Evolutionary conservation across 148 eudicot species (phyloP).

Genomic region (Drosera capensis): DNA sequence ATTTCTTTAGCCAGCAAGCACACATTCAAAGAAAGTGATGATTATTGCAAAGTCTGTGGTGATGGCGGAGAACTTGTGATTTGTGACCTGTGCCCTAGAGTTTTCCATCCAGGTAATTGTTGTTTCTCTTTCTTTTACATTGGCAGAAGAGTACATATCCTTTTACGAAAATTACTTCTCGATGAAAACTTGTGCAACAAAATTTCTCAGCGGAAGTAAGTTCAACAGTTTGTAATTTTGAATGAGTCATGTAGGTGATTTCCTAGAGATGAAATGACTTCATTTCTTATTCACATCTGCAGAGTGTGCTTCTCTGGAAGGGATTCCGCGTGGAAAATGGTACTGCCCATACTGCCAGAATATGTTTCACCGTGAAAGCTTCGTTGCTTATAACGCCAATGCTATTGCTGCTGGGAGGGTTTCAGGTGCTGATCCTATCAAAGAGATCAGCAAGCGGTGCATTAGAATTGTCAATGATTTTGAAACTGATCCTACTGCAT

Average conservation of each 20-base stretch:
- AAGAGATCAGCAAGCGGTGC: background rate
- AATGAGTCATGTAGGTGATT: too few relatives aligned
- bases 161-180: too few relatives aligned
- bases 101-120: slow-evolving; percentile 84
- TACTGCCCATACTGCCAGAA: background rate
- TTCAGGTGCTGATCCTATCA: background rate
- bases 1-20: slow-evolving; percentile 41
- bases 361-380: background rate
- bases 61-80: slow-evolving; percentile 90
- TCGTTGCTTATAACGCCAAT: background rate
- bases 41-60: slow-evolving; percentile 68
- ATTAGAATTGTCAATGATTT: background rate
- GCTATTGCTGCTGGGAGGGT: background rate
- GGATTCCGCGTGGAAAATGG: background rate
- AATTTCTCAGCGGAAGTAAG: too few relatives aligned
- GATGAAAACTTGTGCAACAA: too few relatives aligned
- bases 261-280: too few relatives aligned
- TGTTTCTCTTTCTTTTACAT: too few relatives aligned
- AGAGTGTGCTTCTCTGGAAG: background rate
- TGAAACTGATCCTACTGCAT: background rate
- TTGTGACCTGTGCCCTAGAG: slow-evolving; percentile 95
- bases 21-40: slow-evolving; percentile 54
- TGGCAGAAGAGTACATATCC: too few relatives aligned
- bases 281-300: too few relatives aligned
- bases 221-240: too few relatives aligned